Conservation (phyloP, 768 basidiomycete genomes). For the Kwoniella botswanensis region DNA sequence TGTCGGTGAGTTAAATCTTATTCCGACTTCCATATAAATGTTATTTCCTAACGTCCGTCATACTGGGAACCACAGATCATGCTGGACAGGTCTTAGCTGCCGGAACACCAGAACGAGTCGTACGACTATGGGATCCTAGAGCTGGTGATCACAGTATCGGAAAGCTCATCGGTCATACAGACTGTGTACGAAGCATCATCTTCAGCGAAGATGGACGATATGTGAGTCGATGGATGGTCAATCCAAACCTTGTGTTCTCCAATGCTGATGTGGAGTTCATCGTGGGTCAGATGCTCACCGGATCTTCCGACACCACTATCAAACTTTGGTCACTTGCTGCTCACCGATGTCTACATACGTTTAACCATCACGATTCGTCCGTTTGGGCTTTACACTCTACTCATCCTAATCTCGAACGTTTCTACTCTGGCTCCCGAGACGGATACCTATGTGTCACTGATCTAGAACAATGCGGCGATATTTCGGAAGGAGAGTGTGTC, state of each 20-base stretch:
- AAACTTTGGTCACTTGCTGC: conserved; percentile 83
- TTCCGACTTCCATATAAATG: too few relatives aligned
- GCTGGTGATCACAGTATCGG: conserved; percentile 73
- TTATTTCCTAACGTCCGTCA: background rate
- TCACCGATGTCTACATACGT: conserved; percentile 92
- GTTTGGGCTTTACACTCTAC: conserved; percentile 91
- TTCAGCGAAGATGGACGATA: conserved; percentile 89
- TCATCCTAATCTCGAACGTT: conserved; percentile 82
- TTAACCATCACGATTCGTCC: conserved; percentile 85
- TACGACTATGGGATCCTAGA: conserved; percentile 92
- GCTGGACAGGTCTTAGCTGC: conserved; percentile 81
- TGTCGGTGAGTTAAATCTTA: conserved; percentile 38
- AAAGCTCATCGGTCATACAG: conserved; percentile 94
- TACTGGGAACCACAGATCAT: conserved; percentile 63
- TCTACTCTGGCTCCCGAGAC: conserved; percentile 92
- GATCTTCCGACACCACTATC: conserved; percentile 58
- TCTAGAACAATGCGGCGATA: conserved; percentile 76
- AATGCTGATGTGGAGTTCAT: too few relatives aligned
- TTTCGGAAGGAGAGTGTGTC: conserved; percentile 87
- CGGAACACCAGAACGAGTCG: conserved; percentile 87
- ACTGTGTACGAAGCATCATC: conserved; percentile 89
- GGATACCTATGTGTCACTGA: conserved; percentile 91
- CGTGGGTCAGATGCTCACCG: conserved; percentile 53
- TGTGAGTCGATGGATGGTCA: conserved; percentile 62
- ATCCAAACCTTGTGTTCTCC: too few relatives aligned